A percentile compares a stretch with the other conserved stretches of the same genome.
Conservation (phyloP, 169 alveolate species). For the Eimeria brunetti region DNA sequence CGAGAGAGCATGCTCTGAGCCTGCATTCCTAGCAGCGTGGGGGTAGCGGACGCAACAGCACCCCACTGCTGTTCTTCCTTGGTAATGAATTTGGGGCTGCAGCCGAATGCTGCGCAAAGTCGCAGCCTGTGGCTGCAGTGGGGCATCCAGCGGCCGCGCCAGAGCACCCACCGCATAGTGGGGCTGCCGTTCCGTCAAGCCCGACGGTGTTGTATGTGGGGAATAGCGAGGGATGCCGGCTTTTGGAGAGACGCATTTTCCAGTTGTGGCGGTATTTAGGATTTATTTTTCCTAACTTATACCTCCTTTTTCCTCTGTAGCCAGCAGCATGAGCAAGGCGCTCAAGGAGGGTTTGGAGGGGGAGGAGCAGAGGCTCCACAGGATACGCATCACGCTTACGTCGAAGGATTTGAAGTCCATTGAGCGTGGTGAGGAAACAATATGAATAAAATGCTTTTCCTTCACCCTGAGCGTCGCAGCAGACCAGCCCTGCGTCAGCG, state of each 20-base stretch:
- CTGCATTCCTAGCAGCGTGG: slow-evolving; percentile 23
- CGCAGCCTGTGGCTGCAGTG: slow-evolving; percentile 4
- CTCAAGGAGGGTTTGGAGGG: slow-evolving; percentile 90
- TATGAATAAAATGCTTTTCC: not conserved
- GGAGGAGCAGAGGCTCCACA: slow-evolving; percentile 93
- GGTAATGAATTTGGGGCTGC: slow-evolving; percentile 44
- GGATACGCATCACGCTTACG: slow-evolving; percentile 95
- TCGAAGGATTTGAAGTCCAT: slow-evolving; percentile 93
- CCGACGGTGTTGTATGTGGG: slow-evolving; percentile 37
- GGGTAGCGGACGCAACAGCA: slow-evolving; percentile 47
- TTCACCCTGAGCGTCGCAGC: not conserved
- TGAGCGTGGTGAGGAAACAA: slow-evolving; percentile 90
- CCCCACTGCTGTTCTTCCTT: slow-evolving; percentile 28
- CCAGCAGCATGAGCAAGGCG: slow-evolving; percentile 87
- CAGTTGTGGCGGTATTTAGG: slow-evolving; percentile 59
- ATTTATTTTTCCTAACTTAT: slow-evolving; percentile 14
- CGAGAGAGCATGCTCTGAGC: slow-evolving; percentile 27
- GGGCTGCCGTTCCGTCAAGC: slow-evolving; percentile 64
- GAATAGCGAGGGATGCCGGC: not conserved
- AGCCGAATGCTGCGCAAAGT: slow-evolving; percentile 45
- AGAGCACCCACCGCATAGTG: slow-evolving; percentile 53
- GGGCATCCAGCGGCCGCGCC: slow-evolving; percentile 43
- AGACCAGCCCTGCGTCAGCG: not conserved
- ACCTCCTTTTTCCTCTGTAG: slow-evolving; percentile 52
- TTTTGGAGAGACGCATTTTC: slow-evolving; percentile 47